Conservation (phyloP, 1,139 yeast species). For the Magnusiomyces paraingens region DNA sequence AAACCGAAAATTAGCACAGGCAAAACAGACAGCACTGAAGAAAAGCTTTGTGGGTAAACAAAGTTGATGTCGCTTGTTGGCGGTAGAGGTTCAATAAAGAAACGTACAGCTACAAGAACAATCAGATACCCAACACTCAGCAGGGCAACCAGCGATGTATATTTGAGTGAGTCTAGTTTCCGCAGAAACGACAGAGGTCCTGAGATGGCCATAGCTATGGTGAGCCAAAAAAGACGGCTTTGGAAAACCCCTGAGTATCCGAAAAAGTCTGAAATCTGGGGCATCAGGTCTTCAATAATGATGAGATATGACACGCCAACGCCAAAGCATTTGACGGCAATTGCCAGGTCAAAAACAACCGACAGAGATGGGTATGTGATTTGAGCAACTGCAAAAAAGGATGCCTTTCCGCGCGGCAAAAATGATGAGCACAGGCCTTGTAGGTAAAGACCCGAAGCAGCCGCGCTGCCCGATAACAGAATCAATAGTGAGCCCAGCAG, state of each 20-base stretch:
- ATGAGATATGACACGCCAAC: slow-evolving; percentile 86
- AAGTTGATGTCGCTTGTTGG: slow-evolving; percentile 22
- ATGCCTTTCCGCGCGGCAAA: slow-evolving; percentile 67
- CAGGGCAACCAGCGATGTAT: slow-evolving; percentile 80
- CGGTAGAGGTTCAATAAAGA: slow-evolving; percentile 30
- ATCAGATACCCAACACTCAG: slow-evolving; percentile 73
- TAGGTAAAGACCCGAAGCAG: slow-evolving; percentile 73
- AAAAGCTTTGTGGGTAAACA: slow-evolving; percentile 47
- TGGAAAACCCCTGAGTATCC: slow-evolving; percentile 19
- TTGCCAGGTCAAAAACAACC: slow-evolving; percentile 77
- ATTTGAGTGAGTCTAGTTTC: slow-evolving; percentile 75
- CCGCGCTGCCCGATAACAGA: slow-evolving; percentile 65
- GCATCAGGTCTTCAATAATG: slow-evolving; percentile 86
- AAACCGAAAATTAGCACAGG: slow-evolving; percentile 93
- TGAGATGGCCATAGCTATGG: slow-evolving; percentile 52
- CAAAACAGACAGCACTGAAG: slow-evolving; percentile 68
- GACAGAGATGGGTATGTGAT: slow-evolving; percentile 81
- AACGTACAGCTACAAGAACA: slow-evolving; percentile 64
- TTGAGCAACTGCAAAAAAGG: slow-evolving; percentile 78
- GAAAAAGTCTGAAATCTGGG: slow-evolving; percentile 38
- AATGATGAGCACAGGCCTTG: slow-evolving; percentile 70
- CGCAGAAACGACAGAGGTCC: slow-evolving; percentile 73
- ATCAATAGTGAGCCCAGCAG: slow-evolving; percentile 60
- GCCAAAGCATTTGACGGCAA: slow-evolving; percentile 88
- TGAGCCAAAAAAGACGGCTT: slow-evolving; percentile 52